These are phyloP conservation scores for Trichoderma koningiopsis DNA, from an alignment of 2,329 filamentous ascomycete species.

Conservation along the genomic window DNA sequence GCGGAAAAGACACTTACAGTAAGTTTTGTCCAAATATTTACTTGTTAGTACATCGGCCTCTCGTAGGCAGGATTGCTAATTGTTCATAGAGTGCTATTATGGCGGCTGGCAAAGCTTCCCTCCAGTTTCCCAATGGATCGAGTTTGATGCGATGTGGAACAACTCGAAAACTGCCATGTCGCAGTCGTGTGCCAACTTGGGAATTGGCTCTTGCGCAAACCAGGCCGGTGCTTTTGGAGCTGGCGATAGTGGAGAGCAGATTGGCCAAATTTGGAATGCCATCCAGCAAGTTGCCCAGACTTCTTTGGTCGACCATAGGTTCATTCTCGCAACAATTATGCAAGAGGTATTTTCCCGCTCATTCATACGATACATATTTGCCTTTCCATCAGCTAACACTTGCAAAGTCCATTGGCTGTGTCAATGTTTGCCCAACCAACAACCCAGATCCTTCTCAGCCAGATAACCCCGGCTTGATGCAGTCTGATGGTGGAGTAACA, in stretches of 20 bases:
- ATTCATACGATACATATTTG: background rate
- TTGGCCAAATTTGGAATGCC: constrained; percentile 8
- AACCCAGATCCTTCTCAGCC: constrained; percentile 33
- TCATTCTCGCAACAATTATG: constrained; percentile 18
- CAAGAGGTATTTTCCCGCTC: background rate
- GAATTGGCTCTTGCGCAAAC: constrained; percentile 10
- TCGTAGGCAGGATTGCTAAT: background rate
- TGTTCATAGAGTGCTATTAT: constrained; percentile 1
- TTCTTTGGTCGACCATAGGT: constrained; percentile 14
- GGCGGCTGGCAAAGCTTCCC: constrained; percentile 10
- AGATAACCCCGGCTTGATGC: constrained; percentile 47
- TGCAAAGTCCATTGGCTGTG: constrained; percentile 46
- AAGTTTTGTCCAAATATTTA: background rate
- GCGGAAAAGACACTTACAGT: constrained; percentile 8
- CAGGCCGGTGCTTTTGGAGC: constrained; percentile 6
- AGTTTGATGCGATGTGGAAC: constrained; percentile 19
- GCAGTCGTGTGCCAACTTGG: constrained; percentile 3
- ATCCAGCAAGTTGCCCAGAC: constrained; percentile 17
- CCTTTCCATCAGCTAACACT: background rate
- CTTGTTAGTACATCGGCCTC: background rate
- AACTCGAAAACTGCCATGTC: constrained; percentile 15
- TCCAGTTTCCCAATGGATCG: constrained; percentile 6
- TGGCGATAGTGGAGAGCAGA: constrained; percentile 15
- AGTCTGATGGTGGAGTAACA: constrained; percentile 39
- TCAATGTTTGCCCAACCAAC: constrained; percentile 44